Percentiles rank a stretch among this genome's conserved stretches.
These are phyloP conservation scores for Golubevia pallescens DNA, from an alignment of 1,284 basidiomycete genomes.

Conservation along the genomic window DNA sequence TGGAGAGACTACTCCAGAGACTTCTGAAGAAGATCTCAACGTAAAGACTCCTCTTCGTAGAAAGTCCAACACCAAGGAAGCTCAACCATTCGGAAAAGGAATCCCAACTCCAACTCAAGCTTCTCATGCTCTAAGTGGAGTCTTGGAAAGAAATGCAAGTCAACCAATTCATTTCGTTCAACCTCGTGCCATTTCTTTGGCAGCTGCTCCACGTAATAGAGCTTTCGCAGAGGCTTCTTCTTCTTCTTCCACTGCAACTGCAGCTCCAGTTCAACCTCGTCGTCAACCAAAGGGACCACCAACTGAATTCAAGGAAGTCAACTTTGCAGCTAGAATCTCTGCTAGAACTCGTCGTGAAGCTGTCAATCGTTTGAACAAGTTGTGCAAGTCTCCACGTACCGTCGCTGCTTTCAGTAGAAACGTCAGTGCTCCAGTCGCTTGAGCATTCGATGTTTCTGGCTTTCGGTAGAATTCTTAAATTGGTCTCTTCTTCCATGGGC, in stretches of 20 bases:
- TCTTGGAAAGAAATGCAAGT: conserved; percentile 18
- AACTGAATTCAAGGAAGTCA: conserved; percentile 43
- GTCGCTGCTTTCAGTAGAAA: conserved; percentile 7
- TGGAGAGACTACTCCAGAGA: conserved; percentile 46
- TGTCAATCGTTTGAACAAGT: conserved; percentile 31
- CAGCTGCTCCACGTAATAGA: conserved; percentile 32
- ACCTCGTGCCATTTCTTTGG: conserved; percentile 29
- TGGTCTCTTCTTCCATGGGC: no score
- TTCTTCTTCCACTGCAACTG: conserved; percentile 1
- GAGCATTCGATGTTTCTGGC: no score
- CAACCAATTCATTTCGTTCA: conserved; percentile 21
- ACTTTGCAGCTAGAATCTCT: conserved; percentile 46
- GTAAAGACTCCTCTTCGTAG: neutral
- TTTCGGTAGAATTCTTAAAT: no score
- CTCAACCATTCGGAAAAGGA: conserved; percentile 19
- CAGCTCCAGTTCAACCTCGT: conserved; percentile 31
- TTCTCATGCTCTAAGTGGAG: conserved; percentile 15
- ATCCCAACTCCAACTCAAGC: conserved; percentile 12
- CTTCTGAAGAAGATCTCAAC: conserved; percentile 45
- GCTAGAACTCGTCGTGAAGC: conserved; percentile 45
- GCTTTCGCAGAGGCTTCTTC: conserved; percentile 1
- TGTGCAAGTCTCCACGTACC: conserved; percentile 44
- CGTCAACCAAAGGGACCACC: conserved; percentile 52
- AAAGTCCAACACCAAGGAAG: neutral
- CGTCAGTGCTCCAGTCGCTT: no score